phyloP scores from a whole-genome alignment of 257 asterid genomes.

The Scutellaria baicalensis region DNA sequence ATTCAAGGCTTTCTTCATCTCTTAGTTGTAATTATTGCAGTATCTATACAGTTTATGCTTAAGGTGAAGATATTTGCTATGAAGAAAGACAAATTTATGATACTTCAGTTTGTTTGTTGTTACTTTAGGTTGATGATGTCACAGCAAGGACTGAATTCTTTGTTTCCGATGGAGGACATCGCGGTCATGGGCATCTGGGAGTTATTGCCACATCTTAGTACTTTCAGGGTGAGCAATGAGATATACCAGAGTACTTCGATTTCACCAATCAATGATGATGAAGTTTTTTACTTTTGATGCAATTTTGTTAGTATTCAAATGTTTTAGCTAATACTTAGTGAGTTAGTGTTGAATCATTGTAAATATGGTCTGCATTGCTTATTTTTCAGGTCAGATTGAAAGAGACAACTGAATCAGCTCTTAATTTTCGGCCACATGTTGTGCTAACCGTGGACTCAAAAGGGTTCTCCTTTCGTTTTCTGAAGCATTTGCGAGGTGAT shows the following conservation, averaged over 20 bases:
- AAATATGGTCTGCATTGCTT: slow-evolving; percentile 17
- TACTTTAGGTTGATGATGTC: slow-evolving; percentile 58
- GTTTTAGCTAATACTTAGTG: background rate
- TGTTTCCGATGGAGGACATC: slow-evolving; percentile 88
- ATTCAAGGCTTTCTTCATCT: background rate
- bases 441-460: slow-evolving; percentile 92
- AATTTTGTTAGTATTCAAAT: background rate
- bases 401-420: slow-evolving; percentile 66
- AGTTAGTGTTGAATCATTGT: background rate
- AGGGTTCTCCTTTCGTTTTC: slow-evolving; percentile 86
- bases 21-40: background rate
- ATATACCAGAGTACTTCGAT: background rate
- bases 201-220: slow-evolving; percentile 75
- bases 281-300: background rate
- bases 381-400: slow-evolving; percentile 53
- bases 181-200: slow-evolving; percentile 96
- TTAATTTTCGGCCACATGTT: slow-evolving; percentile 70
- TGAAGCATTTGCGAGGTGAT: slow-evolving; percentile 74
- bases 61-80: background rate
- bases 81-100: slow-evolving; percentile 11
- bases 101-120: background rate
- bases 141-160: slow-evolving; percentile 54
- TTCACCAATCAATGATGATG: slow-evolving; percentile 4
- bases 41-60: background rate
- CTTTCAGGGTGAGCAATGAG: slow-evolving; percentile 52